Evolutionary conservation across 2,329 filamentous ascomycete genomes (phyloP), one percentile per base, ranked within the genome.

Genomic region (Clonostachys solani): DNA sequence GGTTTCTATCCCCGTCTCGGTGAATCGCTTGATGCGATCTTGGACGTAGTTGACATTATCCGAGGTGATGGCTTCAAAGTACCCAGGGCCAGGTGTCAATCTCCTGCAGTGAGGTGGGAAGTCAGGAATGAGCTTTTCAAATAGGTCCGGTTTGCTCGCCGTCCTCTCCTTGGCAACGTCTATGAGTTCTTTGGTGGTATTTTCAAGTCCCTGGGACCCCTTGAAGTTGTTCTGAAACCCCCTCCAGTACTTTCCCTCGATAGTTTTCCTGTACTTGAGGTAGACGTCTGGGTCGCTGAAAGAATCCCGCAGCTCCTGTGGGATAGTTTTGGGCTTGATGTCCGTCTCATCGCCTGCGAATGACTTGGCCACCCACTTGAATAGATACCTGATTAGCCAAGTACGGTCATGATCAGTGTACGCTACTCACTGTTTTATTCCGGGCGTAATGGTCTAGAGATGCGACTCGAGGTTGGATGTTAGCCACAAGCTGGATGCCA

Each of bases 341-440:
- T 74, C 77, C 34, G 80, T 74, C 54, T 77, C 65, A 48, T 77
- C 66, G 34, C 77, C 72, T 90, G 23, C 23, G 53, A 84, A 84
- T 15, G 63, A 70, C 12, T 73, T 63, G 0, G 81, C 77, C 51
- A 84, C 52, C 36, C 77, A 68, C 23, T 29, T 29, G 0, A 74
- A 68, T 2, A 51, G 50, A 12, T 76, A 68, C 5, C 72, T 64
- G 43, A 80, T 68, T 23, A 79, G 73, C 13, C 72, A 54, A 3
- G 61, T 55, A 43, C 53, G 3, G 18, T 40, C n/a, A 29, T 33
- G 40, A 19, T 56, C 1, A 52, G 68, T 66, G 33, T 78, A 73
- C 49, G 75, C 74, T 3, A 38, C 42, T 6, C 38, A 16, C 13
- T 50, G 51, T 16, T 55, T 50, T n/a, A 55, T 52, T 8, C 42